phyloP scores from a whole-genome alignment of 768 basidiomycete species.

The Tulasnella sp. region DNA sequence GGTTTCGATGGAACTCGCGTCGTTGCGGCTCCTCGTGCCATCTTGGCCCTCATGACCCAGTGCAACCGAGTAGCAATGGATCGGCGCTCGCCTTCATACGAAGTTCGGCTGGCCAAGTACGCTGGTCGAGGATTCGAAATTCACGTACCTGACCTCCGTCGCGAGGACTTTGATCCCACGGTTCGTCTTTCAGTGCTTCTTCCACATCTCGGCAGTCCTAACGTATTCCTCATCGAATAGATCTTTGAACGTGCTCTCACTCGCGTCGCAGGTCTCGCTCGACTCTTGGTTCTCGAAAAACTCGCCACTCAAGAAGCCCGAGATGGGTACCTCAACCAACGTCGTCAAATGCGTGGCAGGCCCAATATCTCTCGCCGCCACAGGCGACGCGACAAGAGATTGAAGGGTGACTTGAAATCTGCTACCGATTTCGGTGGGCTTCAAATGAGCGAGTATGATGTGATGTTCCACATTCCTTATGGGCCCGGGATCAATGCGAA shows the following conservation, averaged over 20 bases:
- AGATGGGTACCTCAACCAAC: conserved; percentile 40
- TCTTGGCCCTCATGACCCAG: conserved; percentile 59
- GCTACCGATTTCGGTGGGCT: conserved; percentile 37
- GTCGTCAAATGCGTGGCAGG: conserved; percentile 46
- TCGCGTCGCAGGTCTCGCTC: conserved; percentile 51
- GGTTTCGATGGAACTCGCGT: conserved; percentile 48
- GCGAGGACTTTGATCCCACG: conserved; percentile 51
- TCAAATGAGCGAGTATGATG: conserved; percentile 53
- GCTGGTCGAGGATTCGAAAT: conserved; percentile 48
- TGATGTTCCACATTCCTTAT: conserved; percentile 52
- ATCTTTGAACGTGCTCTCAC: conserved; percentile 54
- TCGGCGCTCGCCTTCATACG: conserved; percentile 54
- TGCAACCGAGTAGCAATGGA: conserved; percentile 55
- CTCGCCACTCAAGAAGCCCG: conserved; percentile 40
- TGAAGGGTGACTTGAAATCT: conserved; percentile 51
- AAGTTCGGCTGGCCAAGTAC: conserved; percentile 55
- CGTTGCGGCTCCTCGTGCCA: conserved; percentile 52
- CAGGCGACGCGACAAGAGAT: conserved; percentile 35
- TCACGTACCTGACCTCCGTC: conserved; percentile 45
- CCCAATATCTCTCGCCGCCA: conserved; percentile 31
- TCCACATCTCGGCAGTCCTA: background rate
- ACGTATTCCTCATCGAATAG: conserved; percentile 28
- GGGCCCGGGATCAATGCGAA: conserved; percentile 52
- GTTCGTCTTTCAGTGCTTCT: conserved; percentile 31
- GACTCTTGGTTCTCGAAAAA: conserved; percentile 55